These are phyloP conservation scores for Murraya paniculata DNA, from an alignment of 345 rosid genomes.

Conservation along the genomic window DNA sequence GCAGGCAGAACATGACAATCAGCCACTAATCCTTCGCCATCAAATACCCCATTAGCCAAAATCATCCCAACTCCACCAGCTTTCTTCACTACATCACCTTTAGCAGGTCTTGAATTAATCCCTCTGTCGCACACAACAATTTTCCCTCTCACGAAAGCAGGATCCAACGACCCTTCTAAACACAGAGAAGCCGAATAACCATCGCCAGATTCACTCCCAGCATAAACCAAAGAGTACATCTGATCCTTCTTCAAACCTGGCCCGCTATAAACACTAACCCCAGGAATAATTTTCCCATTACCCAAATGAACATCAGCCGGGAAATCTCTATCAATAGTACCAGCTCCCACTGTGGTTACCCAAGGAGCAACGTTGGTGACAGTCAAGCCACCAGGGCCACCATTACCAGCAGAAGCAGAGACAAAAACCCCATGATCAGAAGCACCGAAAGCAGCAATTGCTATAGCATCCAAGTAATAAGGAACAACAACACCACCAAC, in stretches of 20 bases:
- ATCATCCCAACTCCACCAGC: slow-evolving; percentile 93
- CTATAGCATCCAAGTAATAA: slow-evolving; percentile 85
- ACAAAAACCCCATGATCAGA: slow-evolving; percentile 66
- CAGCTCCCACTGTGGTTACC: slow-evolving; percentile 86
- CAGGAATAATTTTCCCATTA: slow-evolving; percentile 52
- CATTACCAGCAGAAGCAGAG: slow-evolving; percentile 92
- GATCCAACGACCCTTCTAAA: slow-evolving; percentile 76
- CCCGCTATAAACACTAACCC: slow-evolving; percentile 73
- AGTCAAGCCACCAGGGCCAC: slow-evolving; percentile 81
- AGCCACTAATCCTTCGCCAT: slow-evolving; percentile 88
- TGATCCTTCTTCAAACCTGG: slow-evolving; percentile 44
- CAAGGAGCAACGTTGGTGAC: slow-evolving; percentile 89
- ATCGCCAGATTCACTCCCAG: slow-evolving; percentile 63
- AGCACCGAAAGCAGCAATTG: slow-evolving; percentile 84
- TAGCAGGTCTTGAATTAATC: slow-evolving; percentile 77
- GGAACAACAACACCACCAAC: slow-evolving; percentile 94
- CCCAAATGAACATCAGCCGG: slow-evolving; percentile 83
- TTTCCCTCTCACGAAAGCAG: slow-evolving; percentile 56
- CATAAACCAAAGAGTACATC: slow-evolving; percentile 73
- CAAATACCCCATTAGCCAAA: slow-evolving; percentile 80
- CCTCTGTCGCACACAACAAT: slow-evolving; percentile 87
- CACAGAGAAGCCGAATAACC: slow-evolving; percentile 79
- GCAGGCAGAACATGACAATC: slow-evolving; percentile 93
- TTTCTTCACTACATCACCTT: slow-evolving; percentile 75
- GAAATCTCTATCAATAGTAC: slow-evolving; percentile 76